These are phyloP conservation scores for Athelia psychrophila DNA, from an alignment of 1,284 basidiomycete species.

Conservation along the genomic window DNA sequence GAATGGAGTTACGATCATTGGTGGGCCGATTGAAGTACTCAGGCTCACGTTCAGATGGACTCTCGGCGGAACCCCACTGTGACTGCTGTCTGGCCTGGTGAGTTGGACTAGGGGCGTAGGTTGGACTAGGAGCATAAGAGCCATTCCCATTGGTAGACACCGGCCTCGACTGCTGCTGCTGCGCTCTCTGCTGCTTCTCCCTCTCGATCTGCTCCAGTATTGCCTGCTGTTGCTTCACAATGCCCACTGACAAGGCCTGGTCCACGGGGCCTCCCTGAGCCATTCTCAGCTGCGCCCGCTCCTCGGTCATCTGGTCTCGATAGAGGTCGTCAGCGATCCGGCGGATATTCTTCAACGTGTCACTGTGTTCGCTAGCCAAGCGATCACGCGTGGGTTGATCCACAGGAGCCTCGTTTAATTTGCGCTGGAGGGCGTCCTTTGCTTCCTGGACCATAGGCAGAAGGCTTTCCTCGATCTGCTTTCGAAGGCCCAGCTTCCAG, in stretches of 20 bases:
- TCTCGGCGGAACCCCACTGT: background rate
- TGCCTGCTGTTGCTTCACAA: conserved; percentile 26
- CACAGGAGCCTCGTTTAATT: background rate
- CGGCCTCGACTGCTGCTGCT: too few species aligned
- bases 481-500: background rate
- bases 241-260: conserved; percentile 11
- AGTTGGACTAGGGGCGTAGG: too few species aligned
- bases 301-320: conserved; percentile 20
- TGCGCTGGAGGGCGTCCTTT: background rate
- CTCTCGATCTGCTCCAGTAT: conserved; percentile 27
- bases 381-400: background rate
- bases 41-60: background rate
- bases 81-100: background rate
- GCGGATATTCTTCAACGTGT: conserved; percentile 10
- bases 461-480: background rate
- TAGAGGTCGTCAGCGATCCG: conserved; percentile 27
- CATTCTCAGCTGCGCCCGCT: conserved; percentile 25
- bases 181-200: conserved; percentile 4
- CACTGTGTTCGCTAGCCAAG: background rate
- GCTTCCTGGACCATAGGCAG: background rate
- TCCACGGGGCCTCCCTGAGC: conserved; percentile 14
- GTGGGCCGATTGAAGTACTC: background rate
- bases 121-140: too few species aligned
- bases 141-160: too few species aligned
- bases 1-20: background rate